A percentile compares a stretch with the other conserved stretches of the same genome.
phyloP scores from a whole-genome alignment of 1,284 basidiomycete genomes.

The Wolfiporia cocos region DNA sequence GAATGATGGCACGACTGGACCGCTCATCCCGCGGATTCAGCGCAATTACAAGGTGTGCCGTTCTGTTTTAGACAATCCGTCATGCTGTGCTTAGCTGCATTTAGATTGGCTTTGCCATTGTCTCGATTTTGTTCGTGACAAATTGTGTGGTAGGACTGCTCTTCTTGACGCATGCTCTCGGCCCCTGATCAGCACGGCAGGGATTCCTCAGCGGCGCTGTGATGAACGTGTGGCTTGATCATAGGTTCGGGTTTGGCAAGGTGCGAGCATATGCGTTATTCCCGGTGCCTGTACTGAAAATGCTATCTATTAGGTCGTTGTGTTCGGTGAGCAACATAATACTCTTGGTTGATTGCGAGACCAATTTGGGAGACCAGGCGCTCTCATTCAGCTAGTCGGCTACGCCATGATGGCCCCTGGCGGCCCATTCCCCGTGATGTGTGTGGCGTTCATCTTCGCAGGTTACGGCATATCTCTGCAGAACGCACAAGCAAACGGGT shows the following conservation, averaged over 20 bases:
- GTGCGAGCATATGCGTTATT: slow-evolving; percentile 22
- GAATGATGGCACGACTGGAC: slow-evolving; percentile 59
- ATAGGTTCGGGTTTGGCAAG: slow-evolving; percentile 51
- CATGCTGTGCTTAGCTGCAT: slow-evolving; percentile 1
- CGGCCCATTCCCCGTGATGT: slow-evolving; percentile 63
- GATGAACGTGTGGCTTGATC: slow-evolving; percentile 43
- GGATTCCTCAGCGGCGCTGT: slow-evolving; percentile 42
- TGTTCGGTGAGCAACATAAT: no score
- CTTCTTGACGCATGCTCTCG: not conserved
- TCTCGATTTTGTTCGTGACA: slow-evolving; percentile 52
- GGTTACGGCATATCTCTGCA: slow-evolving; percentile 50
- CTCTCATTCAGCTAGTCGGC: slow-evolving; percentile 39
- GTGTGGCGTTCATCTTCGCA: slow-evolving; percentile 50
- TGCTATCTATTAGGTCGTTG: slow-evolving; percentile 15
- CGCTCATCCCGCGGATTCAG: slow-evolving; percentile 53
- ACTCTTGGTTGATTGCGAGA: no score
- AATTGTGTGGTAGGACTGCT: slow-evolving; percentile 39
- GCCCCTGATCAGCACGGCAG: slow-evolving; percentile 17
- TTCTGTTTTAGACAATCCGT: not conserved
- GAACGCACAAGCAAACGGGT: slow-evolving; percentile 54
- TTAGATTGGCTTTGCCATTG: slow-evolving; percentile 36
- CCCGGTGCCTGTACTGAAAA: not conserved
- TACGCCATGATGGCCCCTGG: slow-evolving; percentile 44
- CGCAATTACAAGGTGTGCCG: slow-evolving; percentile 38
- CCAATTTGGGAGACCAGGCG: no score